Conservation (phyloP, 2,329 filamentous ascomycete species). For the Fusarium sp. region DNA sequence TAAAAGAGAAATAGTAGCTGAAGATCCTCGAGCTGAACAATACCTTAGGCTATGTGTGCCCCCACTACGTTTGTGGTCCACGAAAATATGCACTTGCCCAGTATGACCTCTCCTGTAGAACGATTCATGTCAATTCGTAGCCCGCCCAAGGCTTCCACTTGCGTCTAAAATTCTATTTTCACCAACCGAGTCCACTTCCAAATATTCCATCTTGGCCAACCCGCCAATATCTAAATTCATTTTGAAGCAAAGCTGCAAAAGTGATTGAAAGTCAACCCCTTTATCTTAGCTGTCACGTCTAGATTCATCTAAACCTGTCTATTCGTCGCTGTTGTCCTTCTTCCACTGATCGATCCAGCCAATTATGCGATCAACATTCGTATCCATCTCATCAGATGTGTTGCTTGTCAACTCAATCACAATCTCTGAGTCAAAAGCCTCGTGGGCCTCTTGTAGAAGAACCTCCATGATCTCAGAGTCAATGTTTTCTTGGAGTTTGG, state of each 20-base stretch:
- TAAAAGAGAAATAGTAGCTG: conserved; percentile 2
- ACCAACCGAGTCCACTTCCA: conserved; percentile 23
- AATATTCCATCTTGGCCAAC: not conserved
- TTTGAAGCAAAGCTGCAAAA: not conserved
- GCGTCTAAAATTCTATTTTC: conserved; percentile 43
- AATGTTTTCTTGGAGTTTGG: conserved; percentile 94
- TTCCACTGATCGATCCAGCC: conserved; percentile 88
- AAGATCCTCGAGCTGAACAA: conserved; percentile 14
- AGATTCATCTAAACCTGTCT: not conserved
- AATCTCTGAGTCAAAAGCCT: conserved; percentile 87
- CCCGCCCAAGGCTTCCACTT: conserved; percentile 37
- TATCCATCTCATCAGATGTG: conserved; percentile 84
- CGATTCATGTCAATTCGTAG: conserved; percentile 36
- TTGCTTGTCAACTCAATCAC: conserved; percentile 91
- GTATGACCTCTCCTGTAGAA: conserved; percentile 29
- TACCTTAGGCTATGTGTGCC: not conserved
- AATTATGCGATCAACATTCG: conserved; percentile 86
- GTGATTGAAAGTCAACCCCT: not conserved
- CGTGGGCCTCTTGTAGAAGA: conserved; percentile 87
- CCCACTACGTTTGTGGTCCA: conserved; percentile 20
- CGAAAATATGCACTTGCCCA: conserved; percentile 37
- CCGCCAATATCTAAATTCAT: not conserved
- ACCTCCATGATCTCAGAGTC: conserved; percentile 99
- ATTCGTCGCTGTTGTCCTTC: conserved; percentile 64
- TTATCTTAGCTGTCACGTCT: not conserved